Evolutionary conservation across 768 basidiomycete species (phyloP), one percentile per base, ranked within the genome.

Genomic region (Naganishia vaughanmartiniae): DNA sequence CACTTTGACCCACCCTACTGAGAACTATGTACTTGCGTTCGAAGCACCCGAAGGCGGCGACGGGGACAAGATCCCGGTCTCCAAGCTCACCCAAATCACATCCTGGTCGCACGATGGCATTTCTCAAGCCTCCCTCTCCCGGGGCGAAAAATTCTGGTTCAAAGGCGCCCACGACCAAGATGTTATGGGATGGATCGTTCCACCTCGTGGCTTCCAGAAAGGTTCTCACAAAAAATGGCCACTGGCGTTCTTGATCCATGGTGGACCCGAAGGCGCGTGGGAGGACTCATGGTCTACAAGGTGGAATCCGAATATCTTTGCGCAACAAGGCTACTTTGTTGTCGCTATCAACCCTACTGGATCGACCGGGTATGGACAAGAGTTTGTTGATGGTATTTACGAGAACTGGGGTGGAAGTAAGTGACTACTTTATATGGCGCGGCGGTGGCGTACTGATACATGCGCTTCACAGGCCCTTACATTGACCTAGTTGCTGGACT

Each of bases 311-410:
- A 91, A 92, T 75, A 54, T 80, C 4, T 80, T 76, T 57, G 79
- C 79, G 15, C 74, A 75, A 26, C 71, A 76, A 55, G 84, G 95
- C 0, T 99, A 97, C 81, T 88, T 95, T 75, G 86, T 87, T 14
- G 85, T 96, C 48, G 85, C 89, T 34, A 89, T 96, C 75, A 97
- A 98, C 78, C 95, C 95, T 2, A 95, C 93, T 0, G 95, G 95
- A 11, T 91, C 89, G 33, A 97, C 95, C 4, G 89, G 91, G 0
- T 96, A 93, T 74, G 93, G 93, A 4, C 93, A 95, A 85, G 76
- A 79, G 15, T 81, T 83, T 54, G 78, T 75, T 54, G 80, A 81
- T 67, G 55, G 54, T 24, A 70, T 70, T 39, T 34, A 81, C 82
- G 67, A 72, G n/a, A 72, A 83, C 36, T 83, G 83, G 82, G 83